These are phyloP conservation scores for Gaultheria prostrata DNA, from an alignment of 148 eudicot species.

Conservation along the genomic window DNA sequence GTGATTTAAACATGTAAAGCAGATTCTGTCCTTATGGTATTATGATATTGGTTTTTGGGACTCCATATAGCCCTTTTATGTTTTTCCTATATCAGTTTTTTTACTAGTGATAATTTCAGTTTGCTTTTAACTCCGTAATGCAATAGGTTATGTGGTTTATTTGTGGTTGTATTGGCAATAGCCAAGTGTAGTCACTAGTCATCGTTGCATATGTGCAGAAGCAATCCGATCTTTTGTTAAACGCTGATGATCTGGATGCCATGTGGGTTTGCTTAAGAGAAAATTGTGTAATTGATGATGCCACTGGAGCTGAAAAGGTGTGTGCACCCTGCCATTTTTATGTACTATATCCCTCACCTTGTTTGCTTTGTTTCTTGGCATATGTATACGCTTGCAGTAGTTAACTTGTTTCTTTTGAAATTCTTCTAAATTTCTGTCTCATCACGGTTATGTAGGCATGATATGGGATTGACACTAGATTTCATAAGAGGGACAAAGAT, in stretches of 20 bases:
- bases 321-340: neutral
- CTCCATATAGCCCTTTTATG: neutral
- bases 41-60: neutral
- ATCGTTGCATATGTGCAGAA: constrained; percentile 51
- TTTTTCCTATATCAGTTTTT: neutral
- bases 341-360: neutral
- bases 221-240: constrained; percentile 96
- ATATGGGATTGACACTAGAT: neutral
- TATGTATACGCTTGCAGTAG: neutral
- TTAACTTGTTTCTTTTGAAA: neutral
- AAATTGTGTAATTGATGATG: constrained; percentile 98
- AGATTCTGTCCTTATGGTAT: neutral
- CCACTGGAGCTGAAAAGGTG: constrained; percentile 99
- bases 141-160: neutral
- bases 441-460: neutral
- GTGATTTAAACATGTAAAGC: neutral
- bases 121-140: neutral
- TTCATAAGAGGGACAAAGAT: neutral
- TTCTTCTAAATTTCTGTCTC: neutral
- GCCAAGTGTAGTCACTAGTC: neutral
- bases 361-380: neutral
- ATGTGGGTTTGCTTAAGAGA: constrained; percentile 99
- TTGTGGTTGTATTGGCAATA: neutral
- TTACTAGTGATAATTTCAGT: neutral
- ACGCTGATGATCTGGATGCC: constrained; percentile 98